Base-by-base conservation (phyloP, 2,329 filamentous ascomycete species). In the Leptographium procerum region DNA sequence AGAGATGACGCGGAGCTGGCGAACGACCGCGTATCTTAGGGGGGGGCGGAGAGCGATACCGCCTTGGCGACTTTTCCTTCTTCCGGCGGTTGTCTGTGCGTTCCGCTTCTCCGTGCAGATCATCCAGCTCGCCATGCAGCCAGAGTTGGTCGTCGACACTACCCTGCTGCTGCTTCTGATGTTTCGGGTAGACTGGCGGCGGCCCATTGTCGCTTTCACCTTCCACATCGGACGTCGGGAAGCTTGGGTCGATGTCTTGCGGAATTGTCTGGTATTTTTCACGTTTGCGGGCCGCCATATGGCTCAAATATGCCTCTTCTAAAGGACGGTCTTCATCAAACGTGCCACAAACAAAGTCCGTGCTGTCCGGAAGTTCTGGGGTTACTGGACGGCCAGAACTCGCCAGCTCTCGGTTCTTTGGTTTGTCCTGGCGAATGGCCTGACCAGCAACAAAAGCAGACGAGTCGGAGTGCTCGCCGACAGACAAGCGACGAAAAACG, bases 281-380 rank as follows among this genome's bases (percentile, higher is more conserved):
- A 52, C 86, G 86, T 65, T 91, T 87, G 64, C 88, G 86, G 58
- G 89, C 85, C 66, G 91, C 88, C 59, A 95, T 80, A 66, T 88
- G 90, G 2, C 89, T 88, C 58, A 95, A 81, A 70, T 96, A 99
- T 0, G 90, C 92, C 64, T 91, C 90, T 69, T 99, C 94, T n/a
- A 97, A 74, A 3, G 91, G 90, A 51, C 90, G 85, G 67, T 99
- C 94, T 71, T 99, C 94, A 64, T 99, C 94, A 24, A 99, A 78
- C 1, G 94, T 99, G 60, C 94, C 94, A 67, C 94, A 97, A n/a
- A 99, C 94, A 64, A 99, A 99, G 70, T 99, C 94, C 16, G 94
- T 97, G 72, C 91, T 96, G 70, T 99, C 94, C 1, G 94, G 94
- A 13, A 99, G 78, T 68, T 96, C 90, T 2, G 89, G 89, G 1